Percentiles rank a stretch among this genome's conserved stretches.
phyloP scores from a whole-genome alignment of 1,284 basidiomycete genomes.

The Calocybe gambosa region DNA sequence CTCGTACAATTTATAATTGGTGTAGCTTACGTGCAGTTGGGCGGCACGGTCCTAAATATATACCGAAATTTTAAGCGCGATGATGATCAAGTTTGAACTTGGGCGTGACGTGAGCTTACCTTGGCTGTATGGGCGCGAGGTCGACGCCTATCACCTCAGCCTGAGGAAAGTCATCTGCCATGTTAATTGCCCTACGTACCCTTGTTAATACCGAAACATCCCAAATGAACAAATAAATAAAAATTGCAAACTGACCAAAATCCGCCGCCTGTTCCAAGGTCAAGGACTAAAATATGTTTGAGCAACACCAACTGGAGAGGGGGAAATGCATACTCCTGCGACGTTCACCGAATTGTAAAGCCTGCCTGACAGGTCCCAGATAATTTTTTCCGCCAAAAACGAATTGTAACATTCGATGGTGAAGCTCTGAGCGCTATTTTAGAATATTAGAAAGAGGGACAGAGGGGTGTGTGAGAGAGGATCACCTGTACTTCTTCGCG shows the following conservation, averaged over 20 bases:
- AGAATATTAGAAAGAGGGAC: not conserved
- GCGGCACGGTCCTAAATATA: constrained; percentile 47
- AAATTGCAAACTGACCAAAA: constrained; percentile 37
- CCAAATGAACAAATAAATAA: not conserved
- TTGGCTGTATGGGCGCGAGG: constrained; percentile 62
- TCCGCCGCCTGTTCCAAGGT: constrained; percentile 63
- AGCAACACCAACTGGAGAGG: constrained; percentile 14
- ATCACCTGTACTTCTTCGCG: constrained; percentile 52
- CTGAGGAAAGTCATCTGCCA: constrained; percentile 63
- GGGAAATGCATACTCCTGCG: constrained; percentile 28
- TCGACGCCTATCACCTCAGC: constrained; percentile 64
- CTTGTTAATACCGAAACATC: constrained; percentile 1
- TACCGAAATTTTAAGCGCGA: constrained; percentile 14
- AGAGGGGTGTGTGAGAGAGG: not conserved
- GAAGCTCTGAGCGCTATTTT: constrained; percentile 49
- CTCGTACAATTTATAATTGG: constrained; percentile 1
- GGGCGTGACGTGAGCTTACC: constrained; percentile 33
- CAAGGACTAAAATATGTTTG: constrained; percentile 38
- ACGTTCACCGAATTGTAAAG: constrained; percentile 42
- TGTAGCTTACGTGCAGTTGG: constrained; percentile 56
- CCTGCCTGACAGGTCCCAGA: constrained; percentile 53
- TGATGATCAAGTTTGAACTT: constrained; percentile 12
- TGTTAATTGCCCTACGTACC: constrained; percentile 49
- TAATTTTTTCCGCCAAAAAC: constrained; percentile 58
- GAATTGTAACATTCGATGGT: constrained; percentile 59